A percentile compares a stretch with the other conserved stretches of the same genome.
Conservation (phyloP, 176 grass and related monocot species). For the Ananas comosus region DNA sequence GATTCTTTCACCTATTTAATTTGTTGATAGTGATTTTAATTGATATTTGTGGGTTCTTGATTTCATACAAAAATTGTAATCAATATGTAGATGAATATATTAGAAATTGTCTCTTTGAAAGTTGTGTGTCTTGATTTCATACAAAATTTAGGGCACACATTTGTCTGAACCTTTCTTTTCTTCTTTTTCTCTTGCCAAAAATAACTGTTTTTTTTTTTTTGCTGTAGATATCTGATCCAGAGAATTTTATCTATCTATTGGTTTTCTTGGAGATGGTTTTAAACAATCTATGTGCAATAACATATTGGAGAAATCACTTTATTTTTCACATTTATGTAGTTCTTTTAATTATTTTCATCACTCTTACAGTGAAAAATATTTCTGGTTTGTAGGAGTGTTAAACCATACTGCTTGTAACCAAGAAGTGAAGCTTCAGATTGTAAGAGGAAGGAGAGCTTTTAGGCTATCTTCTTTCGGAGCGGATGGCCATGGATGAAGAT, state of each 20-base stretch:
- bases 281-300: neutral
- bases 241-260: neutral
- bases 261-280: neutral
- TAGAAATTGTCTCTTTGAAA: too few species aligned
- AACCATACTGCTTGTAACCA: neutral
- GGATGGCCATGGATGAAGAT: slow-evolving; percentile 25
- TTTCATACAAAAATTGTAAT: too few species aligned
- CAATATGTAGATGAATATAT: too few species aligned
- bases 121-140: too few species aligned
- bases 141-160: too few species aligned
- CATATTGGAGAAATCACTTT: neutral
- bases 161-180: neutral
- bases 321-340: neutral
- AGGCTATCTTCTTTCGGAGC: slow-evolving; percentile 7
- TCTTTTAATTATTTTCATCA: neutral
- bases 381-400: too few species aligned
- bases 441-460: neutral
- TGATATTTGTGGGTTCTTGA: too few species aligned
- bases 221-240: neutral
- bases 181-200: neutral
- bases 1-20: too few species aligned
- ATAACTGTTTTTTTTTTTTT: neutral
- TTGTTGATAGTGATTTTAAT: too few species aligned
- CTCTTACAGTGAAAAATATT: too few species aligned
- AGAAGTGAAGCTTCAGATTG: neutral